A percentile compares a stretch with the other conserved stretches of the same genome.
phyloP scores from a whole-genome alignment of 345 rosid genomes.

The Hypericum androsaemum region DNA sequence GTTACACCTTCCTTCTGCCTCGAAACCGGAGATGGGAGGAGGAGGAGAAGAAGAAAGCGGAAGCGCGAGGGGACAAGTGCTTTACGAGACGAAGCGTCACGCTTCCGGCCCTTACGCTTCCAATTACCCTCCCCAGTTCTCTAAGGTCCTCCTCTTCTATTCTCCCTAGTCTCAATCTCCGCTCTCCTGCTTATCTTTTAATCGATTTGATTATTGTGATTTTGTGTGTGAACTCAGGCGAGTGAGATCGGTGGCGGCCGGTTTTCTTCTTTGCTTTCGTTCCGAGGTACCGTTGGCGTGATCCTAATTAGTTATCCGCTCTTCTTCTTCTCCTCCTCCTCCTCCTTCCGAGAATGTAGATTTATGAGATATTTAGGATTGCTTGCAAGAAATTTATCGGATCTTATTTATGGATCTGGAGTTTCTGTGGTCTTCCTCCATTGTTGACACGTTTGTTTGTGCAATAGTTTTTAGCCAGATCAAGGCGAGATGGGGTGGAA shows the following conservation, averaged over 20 bases:
- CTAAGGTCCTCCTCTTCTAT: slow-evolving; percentile 33
- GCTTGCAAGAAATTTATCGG: too few relatives aligned
- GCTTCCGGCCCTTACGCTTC: slow-evolving; percentile 50
- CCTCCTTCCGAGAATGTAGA: too few relatives aligned
- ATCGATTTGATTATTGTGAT: background rate
- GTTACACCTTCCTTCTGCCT: too few relatives aligned
- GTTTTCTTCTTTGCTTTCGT: too few relatives aligned
- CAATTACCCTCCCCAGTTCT: slow-evolving; percentile 58
- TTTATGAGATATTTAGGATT: too few relatives aligned
- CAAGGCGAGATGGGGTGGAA: slow-evolving; percentile 54
- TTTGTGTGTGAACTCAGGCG: too few relatives aligned
- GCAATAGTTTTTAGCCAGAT: slow-evolving; percentile 49
- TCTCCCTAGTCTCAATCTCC: slow-evolving; percentile 2
- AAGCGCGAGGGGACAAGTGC: slow-evolving; percentile 19
- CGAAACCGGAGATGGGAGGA: too few relatives aligned
- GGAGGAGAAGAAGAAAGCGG: slow-evolving; percentile 8
- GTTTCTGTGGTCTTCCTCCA: too few relatives aligned
- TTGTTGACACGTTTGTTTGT: slow-evolving; percentile 12
- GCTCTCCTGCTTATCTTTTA: background rate
- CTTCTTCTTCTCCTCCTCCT: background rate
- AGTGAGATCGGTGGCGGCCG: too few relatives aligned
- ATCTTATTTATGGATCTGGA: too few relatives aligned
- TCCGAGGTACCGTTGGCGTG: too few relatives aligned
- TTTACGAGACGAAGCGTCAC: slow-evolving; percentile 63
- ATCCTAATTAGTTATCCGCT: background rate